Evolutionary conservation across 805 yeast species (phyloP).

Genomic region (Cyberlindnera sargentensis): DNA sequence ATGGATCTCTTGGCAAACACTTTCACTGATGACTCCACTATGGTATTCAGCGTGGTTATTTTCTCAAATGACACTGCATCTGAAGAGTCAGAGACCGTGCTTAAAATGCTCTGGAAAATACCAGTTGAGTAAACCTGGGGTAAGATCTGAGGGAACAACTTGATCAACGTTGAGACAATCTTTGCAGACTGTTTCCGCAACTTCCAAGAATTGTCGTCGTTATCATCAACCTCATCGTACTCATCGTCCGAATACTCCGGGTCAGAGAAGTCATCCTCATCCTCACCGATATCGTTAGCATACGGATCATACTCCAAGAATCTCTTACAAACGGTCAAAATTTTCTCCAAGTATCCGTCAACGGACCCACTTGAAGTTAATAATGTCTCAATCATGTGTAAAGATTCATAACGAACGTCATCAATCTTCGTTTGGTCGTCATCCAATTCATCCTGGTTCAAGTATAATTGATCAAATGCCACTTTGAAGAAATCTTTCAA

Average conservation of each 20-base stretch:
- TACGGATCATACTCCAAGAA: slow-evolving; percentile 44
- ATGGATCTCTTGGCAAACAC: slow-evolving; percentile 19
- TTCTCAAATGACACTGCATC: slow-evolving; percentile 45
- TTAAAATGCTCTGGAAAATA: slow-evolving; percentile 27
- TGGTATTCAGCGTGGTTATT: slow-evolving; percentile 34
- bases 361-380: slow-evolving; percentile 32
- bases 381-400: slow-evolving; percentile 33
- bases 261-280: slow-evolving; percentile 32
- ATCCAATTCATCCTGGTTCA: slow-evolving; percentile 25
- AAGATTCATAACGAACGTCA: slow-evolving; percentile 44
- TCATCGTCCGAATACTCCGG: slow-evolving; percentile 40
- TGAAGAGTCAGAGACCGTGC: slow-evolving; percentile 35
- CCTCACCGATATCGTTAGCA: slow-evolving; percentile 26
- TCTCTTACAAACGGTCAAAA: slow-evolving; percentile 24
- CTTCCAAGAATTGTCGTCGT: slow-evolving; percentile 56
- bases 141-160: slow-evolving; percentile 30
- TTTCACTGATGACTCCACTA: slow-evolving; percentile 28
- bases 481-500: slow-evolving; percentile 17
- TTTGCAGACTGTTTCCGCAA: slow-evolving; percentile 47
- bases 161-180: slow-evolving; percentile 33
- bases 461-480: slow-evolving; percentile 19
- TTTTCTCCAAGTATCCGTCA: slow-evolving; percentile 20
- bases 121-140: slow-evolving; percentile 27
- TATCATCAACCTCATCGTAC: slow-evolving; percentile 29
- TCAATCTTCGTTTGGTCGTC: slow-evolving; percentile 38